A percentile compares a stretch with the other conserved stretches of the same genome.
Evolutionary conservation across 2,329 filamentous ascomycete species (phyloP).

Genomic region (Cladobotryum mycophilum): DNA sequence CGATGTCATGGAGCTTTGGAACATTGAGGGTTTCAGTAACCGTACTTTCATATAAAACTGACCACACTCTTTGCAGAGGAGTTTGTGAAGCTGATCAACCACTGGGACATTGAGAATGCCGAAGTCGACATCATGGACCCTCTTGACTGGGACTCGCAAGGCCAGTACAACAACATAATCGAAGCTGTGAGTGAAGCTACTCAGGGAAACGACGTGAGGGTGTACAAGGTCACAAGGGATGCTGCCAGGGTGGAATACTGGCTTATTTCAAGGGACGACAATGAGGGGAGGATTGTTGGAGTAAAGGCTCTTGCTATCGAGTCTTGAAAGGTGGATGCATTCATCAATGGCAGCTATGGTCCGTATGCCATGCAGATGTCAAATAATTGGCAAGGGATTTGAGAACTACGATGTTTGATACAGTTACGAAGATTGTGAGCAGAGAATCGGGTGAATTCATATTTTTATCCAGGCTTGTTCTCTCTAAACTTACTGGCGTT

Average conservation of each 20-base stretch:
- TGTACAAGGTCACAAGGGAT: constrained; percentile 64
- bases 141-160: constrained; percentile 65
- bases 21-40: neutral
- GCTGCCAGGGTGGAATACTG: constrained; percentile 70
- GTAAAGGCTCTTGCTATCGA: constrained; percentile 74
- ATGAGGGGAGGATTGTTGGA: constrained; percentile 60
- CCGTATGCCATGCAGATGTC: too few relatives aligned
- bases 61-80: constrained; percentile 43
- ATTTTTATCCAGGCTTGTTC: too few relatives aligned
- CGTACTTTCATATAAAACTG: too few relatives aligned
- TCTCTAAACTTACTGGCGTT: too few relatives aligned
- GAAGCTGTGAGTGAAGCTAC: constrained; percentile 61
- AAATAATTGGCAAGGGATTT: too few relatives aligned
- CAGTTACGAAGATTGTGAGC: too few relatives aligned
- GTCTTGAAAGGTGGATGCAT: constrained; percentile 17
- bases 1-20: neutral
- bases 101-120: constrained; percentile 46
- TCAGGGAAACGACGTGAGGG: constrained; percentile 60
- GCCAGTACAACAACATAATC: constrained; percentile 62
- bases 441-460: too few relatives aligned
- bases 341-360: too few relatives aligned
- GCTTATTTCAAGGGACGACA: constrained; percentile 57
- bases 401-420: too few relatives aligned
- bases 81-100: constrained; percentile 61
- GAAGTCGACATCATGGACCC: constrained; percentile 60